phyloP scores from a whole-genome alignment of 331 rosid genomes.

The Cydonia oblonga region DNA sequence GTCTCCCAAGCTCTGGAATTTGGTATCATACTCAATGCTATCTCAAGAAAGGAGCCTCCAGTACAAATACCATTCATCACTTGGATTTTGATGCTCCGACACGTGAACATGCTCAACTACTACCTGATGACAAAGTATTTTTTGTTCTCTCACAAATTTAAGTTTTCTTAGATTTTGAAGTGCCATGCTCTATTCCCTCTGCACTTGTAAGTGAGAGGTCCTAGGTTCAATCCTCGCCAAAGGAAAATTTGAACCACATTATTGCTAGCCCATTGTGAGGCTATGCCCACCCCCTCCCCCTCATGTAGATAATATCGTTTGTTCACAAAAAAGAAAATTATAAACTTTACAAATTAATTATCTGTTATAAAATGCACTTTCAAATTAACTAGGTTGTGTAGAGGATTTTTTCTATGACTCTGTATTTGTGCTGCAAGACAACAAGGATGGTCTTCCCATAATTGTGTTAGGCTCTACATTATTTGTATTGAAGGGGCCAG shows the following conservation, averaged over 20 bases:
- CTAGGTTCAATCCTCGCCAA: too few species aligned
- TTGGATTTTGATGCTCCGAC: conserved; percentile 98
- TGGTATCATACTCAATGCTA: conserved; percentile 88
- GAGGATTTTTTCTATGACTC: neutral
- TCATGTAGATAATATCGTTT: too few species aligned
- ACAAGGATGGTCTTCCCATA: neutral
- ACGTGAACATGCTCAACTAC: conserved; percentile 81
- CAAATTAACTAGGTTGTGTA: neutral
- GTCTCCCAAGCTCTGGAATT: conserved; percentile 82
- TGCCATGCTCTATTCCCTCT: neutral
- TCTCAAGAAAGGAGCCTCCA: conserved; percentile 62
- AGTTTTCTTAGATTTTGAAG: neutral
- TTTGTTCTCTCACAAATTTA: conserved; percentile 8
- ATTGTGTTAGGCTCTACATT: neutral
- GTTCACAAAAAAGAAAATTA: too few species aligned
- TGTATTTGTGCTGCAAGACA: neutral
- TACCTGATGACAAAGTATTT: conserved; percentile 76
- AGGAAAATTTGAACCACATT: too few species aligned
- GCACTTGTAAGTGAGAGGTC: too few species aligned
- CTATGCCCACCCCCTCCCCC: too few species aligned
- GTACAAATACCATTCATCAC: conserved; percentile 57
- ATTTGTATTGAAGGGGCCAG: neutral
- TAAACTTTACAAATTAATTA: neutral
- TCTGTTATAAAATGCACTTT: neutral
- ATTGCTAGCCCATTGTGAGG: too few species aligned